Evolutionary conservation across 2,329 filamentous ascomycete species (phyloP).

Genomic region (Colletotrichum spaethianum): DNA sequence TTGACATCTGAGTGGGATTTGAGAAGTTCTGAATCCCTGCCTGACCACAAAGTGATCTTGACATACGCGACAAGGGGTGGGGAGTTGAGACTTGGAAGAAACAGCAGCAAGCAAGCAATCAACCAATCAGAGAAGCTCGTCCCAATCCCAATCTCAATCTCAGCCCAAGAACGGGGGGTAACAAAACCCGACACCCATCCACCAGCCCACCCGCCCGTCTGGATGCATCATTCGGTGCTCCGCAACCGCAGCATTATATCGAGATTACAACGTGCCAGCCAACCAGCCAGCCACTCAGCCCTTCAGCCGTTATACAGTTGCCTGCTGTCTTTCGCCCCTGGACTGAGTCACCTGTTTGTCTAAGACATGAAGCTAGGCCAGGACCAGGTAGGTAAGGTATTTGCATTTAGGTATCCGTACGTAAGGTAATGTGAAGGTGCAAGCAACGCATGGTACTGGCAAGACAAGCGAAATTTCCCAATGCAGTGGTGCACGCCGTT

Average conservation of each 20-base stretch:
- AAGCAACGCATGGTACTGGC: not conserved
- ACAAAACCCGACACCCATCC: not conserved
- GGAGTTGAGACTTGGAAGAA: not conserved
- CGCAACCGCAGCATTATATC: constrained; percentile 26
- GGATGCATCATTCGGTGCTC: constrained; percentile 9
- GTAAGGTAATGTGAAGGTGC: constrained; percentile 5
- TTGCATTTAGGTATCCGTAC: constrained; percentile 25
- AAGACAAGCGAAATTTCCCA: constrained; percentile 12
- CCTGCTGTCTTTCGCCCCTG: constrained; percentile 31
- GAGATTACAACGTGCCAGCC: constrained; percentile 35
- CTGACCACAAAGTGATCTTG: not conserved
- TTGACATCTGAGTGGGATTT: not conserved
- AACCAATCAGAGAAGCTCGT: not conserved
- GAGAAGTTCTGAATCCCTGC: not conserved
- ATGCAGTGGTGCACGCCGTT: not conserved
- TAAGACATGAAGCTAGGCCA: constrained; percentile 29
- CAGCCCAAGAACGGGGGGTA: constrained; percentile 4
- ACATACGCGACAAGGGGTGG: not conserved
- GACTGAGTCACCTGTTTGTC: constrained; percentile 14
- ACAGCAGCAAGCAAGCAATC: not conserved
- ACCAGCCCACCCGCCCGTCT: constrained; percentile 9
- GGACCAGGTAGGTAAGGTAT: constrained; percentile 31
- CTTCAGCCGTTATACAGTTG: constrained; percentile 34
- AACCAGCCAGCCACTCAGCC: constrained; percentile 23
- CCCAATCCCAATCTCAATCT: not conserved